These are phyloP conservation scores for Debaryomycetaceae sp. DNA, from an alignment of 1,139 yeast genomes.

Conservation along the genomic window DNA sequence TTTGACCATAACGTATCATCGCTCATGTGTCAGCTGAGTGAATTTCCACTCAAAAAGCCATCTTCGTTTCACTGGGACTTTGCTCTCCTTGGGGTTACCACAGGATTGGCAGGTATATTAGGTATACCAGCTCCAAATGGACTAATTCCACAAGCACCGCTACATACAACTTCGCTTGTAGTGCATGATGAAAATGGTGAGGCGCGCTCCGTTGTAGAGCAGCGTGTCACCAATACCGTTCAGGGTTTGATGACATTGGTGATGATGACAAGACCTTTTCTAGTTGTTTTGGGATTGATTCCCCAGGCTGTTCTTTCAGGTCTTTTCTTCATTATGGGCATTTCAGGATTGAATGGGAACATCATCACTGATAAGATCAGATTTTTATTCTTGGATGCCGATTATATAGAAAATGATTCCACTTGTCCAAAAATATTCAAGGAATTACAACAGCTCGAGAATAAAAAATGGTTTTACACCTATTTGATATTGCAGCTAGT, in stretches of 20 bases:
- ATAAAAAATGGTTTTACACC: conserved; percentile 47
- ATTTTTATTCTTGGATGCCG: conserved; percentile 63
- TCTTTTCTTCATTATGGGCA: conserved; percentile 88
- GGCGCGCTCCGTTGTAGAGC: conserved; percentile 74
- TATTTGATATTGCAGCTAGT: conserved; percentile 58
- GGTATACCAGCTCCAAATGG: conserved; percentile 98
- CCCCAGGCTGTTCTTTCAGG: conserved; percentile 96
- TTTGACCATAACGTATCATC: conserved; percentile 96
- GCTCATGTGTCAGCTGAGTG: conserved; percentile 81
- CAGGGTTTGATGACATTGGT: conserved; percentile 85
- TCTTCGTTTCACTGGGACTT: conserved; percentile 94
- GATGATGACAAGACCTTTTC: conserved; percentile 85
- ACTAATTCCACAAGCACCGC: conserved; percentile 92
- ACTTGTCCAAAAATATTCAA: conserved; percentile 35
- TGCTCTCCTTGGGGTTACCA: conserved; percentile 75
- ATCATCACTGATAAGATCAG: conserved; percentile 61
- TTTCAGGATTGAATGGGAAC: conserved; percentile 70
- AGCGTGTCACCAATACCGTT: conserved; percentile 73
- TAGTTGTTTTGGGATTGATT: conserved; percentile 75
- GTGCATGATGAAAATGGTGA: conserved; percentile 48
- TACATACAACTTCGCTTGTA: conserved; percentile 79
- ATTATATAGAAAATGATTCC: conserved; percentile 32
- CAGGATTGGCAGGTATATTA: conserved; percentile 79
- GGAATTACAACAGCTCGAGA: conserved; percentile 30
- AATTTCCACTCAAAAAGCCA: conserved; percentile 80